phyloP scores from a whole-genome alignment of 495 filamentous ascomycete species.

The Annulohypoxylon nitens region DNA sequence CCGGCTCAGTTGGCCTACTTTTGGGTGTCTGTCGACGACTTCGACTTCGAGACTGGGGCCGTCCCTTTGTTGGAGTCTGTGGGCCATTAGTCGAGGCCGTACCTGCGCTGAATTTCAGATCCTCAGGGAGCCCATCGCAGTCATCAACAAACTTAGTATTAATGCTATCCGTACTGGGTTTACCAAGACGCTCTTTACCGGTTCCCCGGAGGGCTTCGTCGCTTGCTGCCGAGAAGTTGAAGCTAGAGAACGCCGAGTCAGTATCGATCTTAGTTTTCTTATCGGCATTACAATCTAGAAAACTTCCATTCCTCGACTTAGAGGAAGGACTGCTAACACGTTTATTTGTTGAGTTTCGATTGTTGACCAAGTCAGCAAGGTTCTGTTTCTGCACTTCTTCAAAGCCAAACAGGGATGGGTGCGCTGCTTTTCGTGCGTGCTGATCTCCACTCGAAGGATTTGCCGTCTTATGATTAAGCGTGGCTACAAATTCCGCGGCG shows the following conservation, averaged over 20 bases:
- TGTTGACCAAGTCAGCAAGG: slow-evolving; percentile 47
- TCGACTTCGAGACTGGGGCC: slow-evolving; percentile 53
- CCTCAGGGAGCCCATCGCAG: slow-evolving; percentile 46
- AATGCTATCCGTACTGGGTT: slow-evolving; percentile 78
- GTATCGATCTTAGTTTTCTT: slow-evolving; percentile 42
- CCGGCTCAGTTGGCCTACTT: slow-evolving; percentile 13
- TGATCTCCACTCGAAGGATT: slow-evolving; percentile 47
- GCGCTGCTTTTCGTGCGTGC: not conserved
- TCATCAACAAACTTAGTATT: slow-evolving; percentile 71
- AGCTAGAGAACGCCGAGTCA: slow-evolving; percentile 61
- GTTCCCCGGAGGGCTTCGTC: slow-evolving; percentile 39
- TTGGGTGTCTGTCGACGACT: slow-evolving; percentile 49
- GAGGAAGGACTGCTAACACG: not conserved
- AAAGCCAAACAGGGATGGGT: slow-evolving; percentile 45
- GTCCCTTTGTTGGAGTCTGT: slow-evolving; percentile 50
- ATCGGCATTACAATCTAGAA: not conserved
- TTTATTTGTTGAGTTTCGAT: not conserved
- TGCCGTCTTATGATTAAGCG: not conserved
- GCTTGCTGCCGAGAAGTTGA: slow-evolving; percentile 59
- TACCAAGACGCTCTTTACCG: slow-evolving; percentile 57
- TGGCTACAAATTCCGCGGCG: not conserved
- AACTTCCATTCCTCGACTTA: not conserved
- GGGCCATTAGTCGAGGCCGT: slow-evolving; percentile 47
- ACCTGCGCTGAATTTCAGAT: slow-evolving; percentile 63
- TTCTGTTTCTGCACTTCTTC: slow-evolving; percentile 51